A percentile compares a stretch with the other conserved stretches of the same genome.
Conservation (phyloP, 306 rosid genomes). For the Fagus sylvatica region DNA sequence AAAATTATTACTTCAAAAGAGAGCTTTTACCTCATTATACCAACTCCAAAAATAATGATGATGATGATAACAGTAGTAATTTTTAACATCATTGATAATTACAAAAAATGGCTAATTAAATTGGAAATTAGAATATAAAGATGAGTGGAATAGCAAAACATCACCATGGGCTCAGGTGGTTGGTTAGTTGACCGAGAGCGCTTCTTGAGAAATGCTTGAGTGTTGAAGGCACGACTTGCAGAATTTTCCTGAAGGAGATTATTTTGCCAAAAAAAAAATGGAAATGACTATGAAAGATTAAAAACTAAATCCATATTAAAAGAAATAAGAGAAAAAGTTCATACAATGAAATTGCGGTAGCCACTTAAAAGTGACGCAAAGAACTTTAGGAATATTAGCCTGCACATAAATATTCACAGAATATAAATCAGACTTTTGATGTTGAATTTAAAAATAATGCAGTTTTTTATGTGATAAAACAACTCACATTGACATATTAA, state of each 20-base stretch:
- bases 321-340: constrained; percentile 33
- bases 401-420: constrained; percentile 44
- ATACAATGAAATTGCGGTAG: constrained; percentile 93
- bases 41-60: constrained; percentile 1
- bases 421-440: constrained; percentile 20
- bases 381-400: constrained; percentile 91
- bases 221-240: constrained; percentile 74
- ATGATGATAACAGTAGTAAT: not conserved
- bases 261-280: constrained; percentile 17
- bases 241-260: constrained; percentile 61
- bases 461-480: constrained; percentile 11
- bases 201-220: constrained; percentile 88
- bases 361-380: constrained; percentile 95
- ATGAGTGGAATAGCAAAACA: constrained; percentile 28
- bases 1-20: constrained; percentile 13
- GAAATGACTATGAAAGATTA: constrained; percentile 17
- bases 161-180: constrained; percentile 93
- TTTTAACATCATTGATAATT: not conserved
- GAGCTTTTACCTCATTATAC: not conserved
- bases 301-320: constrained; percentile 21
- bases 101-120: not conserved
- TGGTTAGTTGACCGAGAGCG: constrained; percentile 87
- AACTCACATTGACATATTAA: not conserved
- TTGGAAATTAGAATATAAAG: constrained; percentile 26
- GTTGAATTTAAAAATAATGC: constrained; percentile 14